Evolutionary conservation across 495 filamentous ascomycete species (phyloP).

Genomic region (Daldinia childiae): DNA sequence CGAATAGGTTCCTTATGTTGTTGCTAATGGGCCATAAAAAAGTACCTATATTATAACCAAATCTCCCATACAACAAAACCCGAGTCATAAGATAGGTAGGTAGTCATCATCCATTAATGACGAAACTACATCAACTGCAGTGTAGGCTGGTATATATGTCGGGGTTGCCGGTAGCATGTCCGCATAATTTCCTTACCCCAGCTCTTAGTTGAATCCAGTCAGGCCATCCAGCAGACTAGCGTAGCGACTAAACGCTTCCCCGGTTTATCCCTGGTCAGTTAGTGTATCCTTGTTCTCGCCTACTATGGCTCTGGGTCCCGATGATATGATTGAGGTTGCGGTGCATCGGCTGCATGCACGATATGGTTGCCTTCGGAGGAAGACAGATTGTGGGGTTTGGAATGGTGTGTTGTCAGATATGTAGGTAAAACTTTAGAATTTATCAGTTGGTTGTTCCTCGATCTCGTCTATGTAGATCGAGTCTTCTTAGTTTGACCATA

Average conservation of each 20-base stretch:
- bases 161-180: neutral
- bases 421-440: neutral
- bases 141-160: no score
- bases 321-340: slow-evolving; percentile 9
- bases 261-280: slow-evolving; percentile 15
- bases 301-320: neutral
- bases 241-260: slow-evolving; percentile 26
- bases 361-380: slow-evolving; percentile 6
- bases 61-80: neutral
- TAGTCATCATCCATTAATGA: neutral
- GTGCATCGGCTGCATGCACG: slow-evolving; percentile 8
- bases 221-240: slow-evolving; percentile 8
- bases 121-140: neutral
- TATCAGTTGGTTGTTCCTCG: neutral
- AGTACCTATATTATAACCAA: neutral
- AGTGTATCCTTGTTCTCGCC: slow-evolving; percentile 13
- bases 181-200: slow-evolving; percentile 1
- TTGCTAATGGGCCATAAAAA: neutral
- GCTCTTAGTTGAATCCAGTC: slow-evolving; percentile 1
- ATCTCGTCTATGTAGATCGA: neutral
- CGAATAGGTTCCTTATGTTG: neutral
- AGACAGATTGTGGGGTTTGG: neutral
- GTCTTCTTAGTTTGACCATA: neutral
- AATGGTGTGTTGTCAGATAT: neutral
- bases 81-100: neutral